phyloP scores from a whole-genome alignment of 768 basidiomycete species.

The Porphyrellus cyaneotinctus region DNA sequence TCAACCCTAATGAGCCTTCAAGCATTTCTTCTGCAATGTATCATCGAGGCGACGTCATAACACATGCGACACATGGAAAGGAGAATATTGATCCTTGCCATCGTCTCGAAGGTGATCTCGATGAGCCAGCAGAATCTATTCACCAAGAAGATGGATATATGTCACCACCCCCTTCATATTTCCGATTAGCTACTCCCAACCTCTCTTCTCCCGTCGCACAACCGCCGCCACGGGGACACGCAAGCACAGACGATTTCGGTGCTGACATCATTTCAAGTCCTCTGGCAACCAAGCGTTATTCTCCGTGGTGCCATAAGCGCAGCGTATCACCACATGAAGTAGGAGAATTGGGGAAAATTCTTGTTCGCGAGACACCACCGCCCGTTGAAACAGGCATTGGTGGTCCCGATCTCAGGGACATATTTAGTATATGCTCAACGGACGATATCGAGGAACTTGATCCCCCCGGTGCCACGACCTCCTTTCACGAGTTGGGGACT shows the following conservation, averaged over 20 bases:
- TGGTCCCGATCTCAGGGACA: constrained; percentile 45
- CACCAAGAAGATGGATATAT: constrained; percentile 81
- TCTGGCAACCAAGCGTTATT: constrained; percentile 20
- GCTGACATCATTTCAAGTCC: constrained; percentile 42
- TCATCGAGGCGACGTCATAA: constrained; percentile 45
- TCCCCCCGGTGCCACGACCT: constrained; percentile 29
- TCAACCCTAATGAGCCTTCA: constrained; percentile 25
- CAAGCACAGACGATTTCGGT: constrained; percentile 41
- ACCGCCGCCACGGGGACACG: constrained; percentile 14
- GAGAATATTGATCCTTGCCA: constrained; percentile 38
- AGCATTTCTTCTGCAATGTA: constrained; percentile 14
- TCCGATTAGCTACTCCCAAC: constrained; percentile 50
- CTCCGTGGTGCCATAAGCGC: constrained; percentile 8
- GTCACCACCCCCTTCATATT: constrained; percentile 59
- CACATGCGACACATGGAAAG: constrained; percentile 33
- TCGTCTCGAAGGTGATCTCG: constrained; percentile 40
- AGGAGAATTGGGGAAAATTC: constrained; percentile 12
- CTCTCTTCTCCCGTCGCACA: constrained; percentile 59
- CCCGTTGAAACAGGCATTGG: constrained; percentile 12
- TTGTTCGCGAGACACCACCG: constrained; percentile 32
- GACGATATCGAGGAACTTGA: constrained; percentile 43
- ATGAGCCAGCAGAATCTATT: constrained; percentile 40
- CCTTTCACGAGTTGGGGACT: constrained; percentile 37
- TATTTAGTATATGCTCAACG: constrained; percentile 40
- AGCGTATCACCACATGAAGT: background rate